Conservation (phyloP, 371 early-diverging fungal genomes). For the Capillidium heterosporum region DNA sequence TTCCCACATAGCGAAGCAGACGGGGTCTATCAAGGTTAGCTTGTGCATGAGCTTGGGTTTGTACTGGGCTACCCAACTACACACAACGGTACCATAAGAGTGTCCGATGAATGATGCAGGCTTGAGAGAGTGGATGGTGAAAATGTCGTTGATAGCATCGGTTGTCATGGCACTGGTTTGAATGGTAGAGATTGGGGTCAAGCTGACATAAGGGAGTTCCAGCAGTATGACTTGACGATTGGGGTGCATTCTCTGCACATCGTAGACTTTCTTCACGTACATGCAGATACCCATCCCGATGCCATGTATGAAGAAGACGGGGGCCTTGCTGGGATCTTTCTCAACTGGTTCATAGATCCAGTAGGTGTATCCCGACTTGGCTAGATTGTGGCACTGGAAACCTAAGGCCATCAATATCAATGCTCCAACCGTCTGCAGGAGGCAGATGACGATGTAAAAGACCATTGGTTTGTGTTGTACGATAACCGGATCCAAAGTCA, state of each 20-base stretch:
- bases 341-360: background rate
- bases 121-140: background rate
- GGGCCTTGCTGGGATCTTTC: background rate
- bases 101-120: background rate
- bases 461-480: background rate
- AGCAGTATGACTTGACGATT: background rate
- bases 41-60: background rate
- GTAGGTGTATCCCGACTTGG: background rate
- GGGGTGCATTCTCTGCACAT: background rate
- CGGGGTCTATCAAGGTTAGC: background rate
- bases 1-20: slow-evolving; percentile 3
- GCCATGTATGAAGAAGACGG: background rate
- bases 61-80: background rate
- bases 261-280: background rate
- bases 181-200: background rate
- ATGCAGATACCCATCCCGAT: background rate
- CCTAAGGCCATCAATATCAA: background rate
- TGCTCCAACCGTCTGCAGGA: background rate
- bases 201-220: background rate
- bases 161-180: background rate
- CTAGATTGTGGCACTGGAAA: background rate
- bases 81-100: background rate
- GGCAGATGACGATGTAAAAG: background rate
- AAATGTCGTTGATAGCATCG: background rate
- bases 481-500: background rate